Evolutionary conservation across 1,284 basidiomycete genomes (phyloP).

Genomic region (Cryptococcus sp.): DNA sequence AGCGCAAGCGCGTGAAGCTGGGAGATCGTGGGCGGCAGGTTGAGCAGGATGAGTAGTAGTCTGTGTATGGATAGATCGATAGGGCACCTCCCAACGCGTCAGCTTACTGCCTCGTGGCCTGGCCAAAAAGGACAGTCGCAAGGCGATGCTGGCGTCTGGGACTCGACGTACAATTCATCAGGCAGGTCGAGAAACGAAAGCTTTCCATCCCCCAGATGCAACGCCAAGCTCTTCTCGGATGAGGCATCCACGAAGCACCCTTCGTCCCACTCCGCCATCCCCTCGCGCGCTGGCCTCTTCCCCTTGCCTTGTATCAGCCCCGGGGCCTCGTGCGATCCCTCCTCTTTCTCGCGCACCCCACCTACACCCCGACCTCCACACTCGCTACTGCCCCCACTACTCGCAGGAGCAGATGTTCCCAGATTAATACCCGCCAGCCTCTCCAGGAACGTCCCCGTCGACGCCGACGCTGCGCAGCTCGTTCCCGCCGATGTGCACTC

Average conservation of each 20-base stretch:
- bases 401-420: too few species aligned
- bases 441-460: too few species aligned
- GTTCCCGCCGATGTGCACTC: too few species aligned
- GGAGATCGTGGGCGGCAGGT: constrained; percentile 23
- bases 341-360: too few species aligned
- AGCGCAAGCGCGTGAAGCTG: constrained; percentile 19
- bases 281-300: not conserved
- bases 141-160: not conserved
- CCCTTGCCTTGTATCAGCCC: not conserved
- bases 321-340: not conserved
- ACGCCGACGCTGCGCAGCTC: too few species aligned
- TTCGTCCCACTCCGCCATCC: not conserved
- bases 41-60: constrained; percentile 23
- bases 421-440: too few species aligned
- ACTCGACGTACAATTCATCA: constrained; percentile 35
- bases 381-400: too few species aligned
- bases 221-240: not conserved
- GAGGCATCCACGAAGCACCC: constrained; percentile 7
- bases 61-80: constrained; percentile 14
- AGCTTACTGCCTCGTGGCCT: too few species aligned
- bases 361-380: too few species aligned
- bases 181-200: constrained; percentile 24
- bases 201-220: not conserved
- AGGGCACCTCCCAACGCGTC: not conserved
- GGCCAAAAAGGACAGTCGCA: not conserved